phyloP scores from a whole-genome alignment of 495 filamentous ascomycete species.

The Penicillium steckii region DNA sequence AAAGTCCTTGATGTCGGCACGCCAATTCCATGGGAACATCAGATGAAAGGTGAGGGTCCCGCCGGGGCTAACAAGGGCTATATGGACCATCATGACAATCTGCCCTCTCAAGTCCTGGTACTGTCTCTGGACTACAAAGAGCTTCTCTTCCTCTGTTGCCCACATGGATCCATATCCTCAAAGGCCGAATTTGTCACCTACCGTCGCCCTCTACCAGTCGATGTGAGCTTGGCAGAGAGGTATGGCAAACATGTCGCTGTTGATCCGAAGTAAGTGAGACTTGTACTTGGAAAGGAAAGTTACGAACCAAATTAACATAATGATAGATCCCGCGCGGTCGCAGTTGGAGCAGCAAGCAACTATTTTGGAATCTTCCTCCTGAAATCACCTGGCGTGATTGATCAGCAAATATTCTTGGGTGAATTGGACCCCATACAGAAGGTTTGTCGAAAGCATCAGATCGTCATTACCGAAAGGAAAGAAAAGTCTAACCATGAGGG shows the following conservation, averaged over 20 bases:
- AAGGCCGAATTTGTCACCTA: conserved; percentile 58
- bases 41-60: conserved; percentile 17
- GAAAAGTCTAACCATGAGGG: no score
- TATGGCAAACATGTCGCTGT: conserved; percentile 80
- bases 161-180: conserved; percentile 20
- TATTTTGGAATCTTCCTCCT: conserved; percentile 57
- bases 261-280: conserved; percentile 63
- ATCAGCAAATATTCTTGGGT: conserved; percentile 33
- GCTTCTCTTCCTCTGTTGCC: conserved; percentile 69
- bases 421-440: conserved; percentile 35
- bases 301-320: conserved; percentile 7
- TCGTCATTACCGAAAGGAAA: conserved; percentile 42
- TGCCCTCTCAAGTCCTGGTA: conserved; percentile 76
- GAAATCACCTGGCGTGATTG: conserved; percentile 27
- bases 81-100: not conserved
- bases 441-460: conserved; percentile 51
- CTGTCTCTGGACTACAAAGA: conserved; percentile 68
- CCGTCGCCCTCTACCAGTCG: conserved; percentile 54
- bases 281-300: not conserved
- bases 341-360: conserved; percentile 59
- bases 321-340: conserved; percentile 60
- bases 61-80: not conserved
- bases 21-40: conserved; percentile 30
- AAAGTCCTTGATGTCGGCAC: conserved; percentile 41
- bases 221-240: conserved; percentile 52